These are phyloP conservation scores for Lablab purpureus DNA, from an alignment of 306 rosid genomes.

Conservation along the genomic window DNA sequence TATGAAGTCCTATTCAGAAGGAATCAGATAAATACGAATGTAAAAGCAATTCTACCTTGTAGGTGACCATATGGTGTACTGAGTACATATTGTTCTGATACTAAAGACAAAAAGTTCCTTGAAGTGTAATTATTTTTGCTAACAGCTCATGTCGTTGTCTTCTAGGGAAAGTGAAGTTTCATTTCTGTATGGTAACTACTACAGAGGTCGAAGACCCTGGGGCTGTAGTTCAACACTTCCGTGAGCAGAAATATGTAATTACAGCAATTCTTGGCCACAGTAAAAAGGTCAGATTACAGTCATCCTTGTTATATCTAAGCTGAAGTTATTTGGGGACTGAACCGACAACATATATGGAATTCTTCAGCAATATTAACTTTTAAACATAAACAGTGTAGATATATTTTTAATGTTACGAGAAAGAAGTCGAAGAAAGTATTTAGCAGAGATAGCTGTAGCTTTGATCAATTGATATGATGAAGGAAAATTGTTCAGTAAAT, in stretches of 20 bases:
- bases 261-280: constrained; percentile 88
- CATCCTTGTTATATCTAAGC: constrained; percentile 28
- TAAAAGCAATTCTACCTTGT: constrained; percentile 18
- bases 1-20: constrained; percentile 8
- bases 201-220: constrained; percentile 82
- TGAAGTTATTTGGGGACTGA: constrained; percentile 37
- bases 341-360: constrained; percentile 22
- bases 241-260: constrained; percentile 52
- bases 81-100: neutral
- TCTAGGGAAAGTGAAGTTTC: constrained; percentile 91
- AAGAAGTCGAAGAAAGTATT: constrained; percentile 3
- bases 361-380: neutral
- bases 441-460: neutral
- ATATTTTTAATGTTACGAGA: constrained; percentile 10
- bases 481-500: constrained; percentile 20
- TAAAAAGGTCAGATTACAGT: constrained; percentile 72
- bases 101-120: constrained; percentile 16
- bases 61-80: no score
- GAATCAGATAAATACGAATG: constrained; percentile 13
- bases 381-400: constrained; percentile 9
- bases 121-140: constrained; percentile 9
- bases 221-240: constrained; percentile 74
- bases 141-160: constrained; percentile 32
- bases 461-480: constrained; percentile 24
- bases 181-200: constrained; percentile 84